Conservation (phyloP, 805 yeast species). For the Cyberlindnera saturnus region DNA sequence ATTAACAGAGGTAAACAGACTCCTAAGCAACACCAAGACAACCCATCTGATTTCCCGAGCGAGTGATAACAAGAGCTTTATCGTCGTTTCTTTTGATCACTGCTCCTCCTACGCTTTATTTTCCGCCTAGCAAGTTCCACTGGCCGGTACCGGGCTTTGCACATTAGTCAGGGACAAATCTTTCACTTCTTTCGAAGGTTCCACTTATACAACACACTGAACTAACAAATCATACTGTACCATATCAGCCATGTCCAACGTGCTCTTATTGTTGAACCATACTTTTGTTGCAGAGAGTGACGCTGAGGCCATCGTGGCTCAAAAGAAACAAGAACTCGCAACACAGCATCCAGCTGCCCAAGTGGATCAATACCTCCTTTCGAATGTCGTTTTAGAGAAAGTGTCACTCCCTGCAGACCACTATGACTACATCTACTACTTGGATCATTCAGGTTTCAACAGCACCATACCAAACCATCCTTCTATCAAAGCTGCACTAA, state of each 20-base stretch:
- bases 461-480: constrained; percentile 21
- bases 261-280: constrained; percentile 21
- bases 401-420: constrained; percentile 13
- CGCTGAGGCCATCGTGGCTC: constrained; percentile 15
- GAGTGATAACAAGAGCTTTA: no score
- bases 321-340: constrained; percentile 15
- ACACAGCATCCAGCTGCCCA: constrained; percentile 6
- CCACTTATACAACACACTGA: not conserved
- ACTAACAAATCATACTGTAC: not conserved
- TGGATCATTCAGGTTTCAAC: constrained; percentile 18
- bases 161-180: no score
- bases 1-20: no score
- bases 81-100: no score
- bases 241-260: constrained; percentile 13
- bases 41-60: no score
- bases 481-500: constrained; percentile 18
- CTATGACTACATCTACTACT: constrained; percentile 22
- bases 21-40: no score
- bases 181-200: not conserved
- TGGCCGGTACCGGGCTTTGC: no score
- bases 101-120: no score
- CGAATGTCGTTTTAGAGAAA: constrained; percentile 21
- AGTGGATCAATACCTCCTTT: constrained; percentile 22
- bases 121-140: no score
- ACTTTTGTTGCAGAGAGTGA: constrained; percentile 19